phyloP scores from a whole-genome alignment of 345 rosid species.

The Raphanus sativus region DNA sequence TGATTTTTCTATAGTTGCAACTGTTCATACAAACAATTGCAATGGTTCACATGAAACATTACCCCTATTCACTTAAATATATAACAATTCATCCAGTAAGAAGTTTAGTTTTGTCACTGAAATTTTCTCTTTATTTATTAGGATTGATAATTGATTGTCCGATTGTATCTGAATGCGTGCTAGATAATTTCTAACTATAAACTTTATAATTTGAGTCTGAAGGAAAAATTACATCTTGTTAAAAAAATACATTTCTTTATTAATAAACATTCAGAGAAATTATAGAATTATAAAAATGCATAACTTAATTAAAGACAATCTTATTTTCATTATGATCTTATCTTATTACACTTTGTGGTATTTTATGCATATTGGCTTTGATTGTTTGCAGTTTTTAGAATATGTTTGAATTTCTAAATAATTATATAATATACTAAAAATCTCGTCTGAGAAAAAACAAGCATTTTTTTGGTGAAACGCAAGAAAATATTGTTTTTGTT shows the following conservation, averaged over 20 bases:
- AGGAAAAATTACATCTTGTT: not conserved
- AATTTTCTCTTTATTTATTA: too few species aligned
- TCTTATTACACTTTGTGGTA: too few species aligned
- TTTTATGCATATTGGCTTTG: not conserved
- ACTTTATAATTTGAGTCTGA: not conserved
- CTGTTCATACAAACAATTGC: too few species aligned
- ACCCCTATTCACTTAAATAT: too few species aligned
- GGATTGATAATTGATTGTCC: not conserved
- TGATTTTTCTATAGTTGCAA: too few species aligned
- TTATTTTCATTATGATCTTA: not conserved
- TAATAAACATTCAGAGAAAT: not conserved
- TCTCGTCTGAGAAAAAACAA: not conserved
- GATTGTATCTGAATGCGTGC: not conserved
- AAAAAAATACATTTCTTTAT: too few species aligned
- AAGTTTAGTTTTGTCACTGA: too few species aligned
- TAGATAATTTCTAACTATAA: not conserved
- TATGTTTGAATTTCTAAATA: not conserved
- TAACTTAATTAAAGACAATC: not conserved
- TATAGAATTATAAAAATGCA: not conserved
- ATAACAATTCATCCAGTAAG: too few species aligned
- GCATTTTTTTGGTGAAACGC: not conserved
- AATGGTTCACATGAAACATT: too few species aligned
- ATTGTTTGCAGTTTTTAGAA: not conserved
- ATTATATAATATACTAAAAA: not conserved
- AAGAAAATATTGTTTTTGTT: not conserved